These are phyloP conservation scores for Aspergillus pseudoglaucus DNA, from an alignment of 2,329 filamentous ascomycete genomes.

Conservation along the genomic window DNA sequence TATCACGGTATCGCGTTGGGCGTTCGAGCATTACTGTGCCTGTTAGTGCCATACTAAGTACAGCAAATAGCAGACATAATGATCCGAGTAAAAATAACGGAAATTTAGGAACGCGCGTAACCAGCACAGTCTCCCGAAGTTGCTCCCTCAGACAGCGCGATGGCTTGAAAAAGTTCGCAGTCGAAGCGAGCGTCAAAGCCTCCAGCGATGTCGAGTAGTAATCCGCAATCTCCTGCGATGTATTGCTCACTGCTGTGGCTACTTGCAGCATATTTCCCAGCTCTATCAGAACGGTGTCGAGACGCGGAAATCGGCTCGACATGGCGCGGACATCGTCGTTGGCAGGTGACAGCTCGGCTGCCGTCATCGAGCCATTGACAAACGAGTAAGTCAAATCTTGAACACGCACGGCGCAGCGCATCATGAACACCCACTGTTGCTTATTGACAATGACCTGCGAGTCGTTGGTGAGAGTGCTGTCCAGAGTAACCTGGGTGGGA, in stretches of 20 bases:
- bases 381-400: neutral
- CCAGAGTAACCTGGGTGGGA: neutral
- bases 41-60: neutral
- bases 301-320: neutral
- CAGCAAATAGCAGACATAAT: neutral
- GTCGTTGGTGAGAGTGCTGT: neutral
- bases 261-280: neutral
- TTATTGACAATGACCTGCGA: neutral
- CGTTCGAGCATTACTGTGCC: neutral
- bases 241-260: neutral
- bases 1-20: neutral
- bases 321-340: neutral
- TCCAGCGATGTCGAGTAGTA: neutral
- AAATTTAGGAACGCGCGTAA: neutral
- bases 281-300: neutral
- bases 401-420: neutral
- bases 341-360: neutral
- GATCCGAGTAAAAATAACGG: neutral
- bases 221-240: neutral
- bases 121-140: neutral
- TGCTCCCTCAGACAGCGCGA: neutral
- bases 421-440: neutral
- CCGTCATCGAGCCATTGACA: neutral
- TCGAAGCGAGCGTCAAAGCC: neutral
- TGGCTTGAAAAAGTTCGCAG: neutral